Conservation (phyloP, 2,329 filamentous ascomycete species). For the Fusarium sp. region DNA sequence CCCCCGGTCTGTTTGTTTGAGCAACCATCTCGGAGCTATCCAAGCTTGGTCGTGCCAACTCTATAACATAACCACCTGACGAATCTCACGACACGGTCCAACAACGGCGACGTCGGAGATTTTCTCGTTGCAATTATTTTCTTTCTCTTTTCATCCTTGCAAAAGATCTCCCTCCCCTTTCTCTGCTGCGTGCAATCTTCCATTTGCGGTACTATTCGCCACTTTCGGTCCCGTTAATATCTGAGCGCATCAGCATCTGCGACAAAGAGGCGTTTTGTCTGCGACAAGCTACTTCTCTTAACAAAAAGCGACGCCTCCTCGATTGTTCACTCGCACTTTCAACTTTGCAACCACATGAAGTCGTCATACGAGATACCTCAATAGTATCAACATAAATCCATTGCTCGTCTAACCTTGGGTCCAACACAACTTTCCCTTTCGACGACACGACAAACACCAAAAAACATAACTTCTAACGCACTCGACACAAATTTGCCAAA, state of each 20-base stretch:
- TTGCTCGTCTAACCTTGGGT: constrained; percentile 12
- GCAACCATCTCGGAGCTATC: constrained; percentile 44
- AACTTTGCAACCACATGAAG: constrained; percentile 42
- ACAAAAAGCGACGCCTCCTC: constrained; percentile 34
- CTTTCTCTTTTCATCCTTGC: constrained; percentile 5
- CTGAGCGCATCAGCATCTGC: constrained; percentile 48
- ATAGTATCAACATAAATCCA: constrained; percentile 20
- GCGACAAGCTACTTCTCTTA: constrained; percentile 41
- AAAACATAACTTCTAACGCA: constrained; percentile 18
- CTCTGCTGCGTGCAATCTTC: constrained; percentile 9
- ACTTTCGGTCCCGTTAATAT: constrained; percentile 29
- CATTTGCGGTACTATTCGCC: constrained; percentile 31
- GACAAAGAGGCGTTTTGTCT: constrained; percentile 48
- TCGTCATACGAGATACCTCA: constrained; percentile 43
- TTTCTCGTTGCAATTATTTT: constrained; percentile 25
- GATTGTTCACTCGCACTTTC: background rate
- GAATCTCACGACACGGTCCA: constrained; percentile 44
- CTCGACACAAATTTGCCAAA: constrained; percentile 38
- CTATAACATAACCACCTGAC: constrained; percentile 42
- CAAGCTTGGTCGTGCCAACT: constrained; percentile 40
- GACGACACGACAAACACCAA: constrained; percentile 12
- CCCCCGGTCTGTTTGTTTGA: constrained; percentile 12
- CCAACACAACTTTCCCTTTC: constrained; percentile 4
- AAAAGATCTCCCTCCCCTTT: constrained; percentile 3
- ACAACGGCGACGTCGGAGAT: constrained; percentile 40